Evolutionary conservation across 441 rosid species (phyloP).

Genomic region (Cnidoscolus chayamansa): DNA sequence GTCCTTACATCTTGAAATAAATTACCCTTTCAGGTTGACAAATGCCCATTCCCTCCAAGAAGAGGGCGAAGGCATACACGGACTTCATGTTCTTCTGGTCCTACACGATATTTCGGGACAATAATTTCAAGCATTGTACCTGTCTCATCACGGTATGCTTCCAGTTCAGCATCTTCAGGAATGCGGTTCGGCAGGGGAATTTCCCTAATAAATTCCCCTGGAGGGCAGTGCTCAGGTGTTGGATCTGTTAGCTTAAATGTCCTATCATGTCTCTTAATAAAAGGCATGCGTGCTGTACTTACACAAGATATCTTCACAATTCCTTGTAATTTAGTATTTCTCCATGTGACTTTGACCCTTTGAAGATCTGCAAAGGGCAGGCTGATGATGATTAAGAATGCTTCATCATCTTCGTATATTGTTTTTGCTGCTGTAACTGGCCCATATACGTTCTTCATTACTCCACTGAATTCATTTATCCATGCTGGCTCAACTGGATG

Average conservation of each 20-base stretch:
- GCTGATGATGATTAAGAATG: slow-evolving; percentile 62
- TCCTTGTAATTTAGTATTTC: slow-evolving; percentile 60
- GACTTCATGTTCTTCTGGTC: slow-evolving; percentile 91
- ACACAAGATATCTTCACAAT: slow-evolving; percentile 72
- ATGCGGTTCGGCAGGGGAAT: slow-evolving; percentile 71
- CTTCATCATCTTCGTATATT: slow-evolving; percentile 69
- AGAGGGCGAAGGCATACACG: slow-evolving; percentile 66
- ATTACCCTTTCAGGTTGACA: slow-evolving; percentile 37
- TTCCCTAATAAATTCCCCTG: slow-evolving; percentile 74
- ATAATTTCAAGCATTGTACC: slow-evolving; percentile 74
- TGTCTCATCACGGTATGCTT: slow-evolving; percentile 70
- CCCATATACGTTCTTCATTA: slow-evolving; percentile 70
- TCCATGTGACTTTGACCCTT: slow-evolving; percentile 81
- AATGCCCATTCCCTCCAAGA: slow-evolving; percentile 49
- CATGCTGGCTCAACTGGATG: slow-evolving; percentile 54
- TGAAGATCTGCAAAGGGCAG: slow-evolving; percentile 74
- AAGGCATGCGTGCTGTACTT: slow-evolving; percentile 69
- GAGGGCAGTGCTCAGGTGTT: slow-evolving; percentile 94
- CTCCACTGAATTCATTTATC: slow-evolving; percentile 66
- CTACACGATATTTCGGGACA: slow-evolving; percentile 74
- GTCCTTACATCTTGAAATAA: slow-evolving; percentile 37
- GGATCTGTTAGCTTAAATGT: slow-evolving; percentile 90
- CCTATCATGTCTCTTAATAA: slow-evolving; percentile 69
- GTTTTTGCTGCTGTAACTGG: slow-evolving; percentile 83
- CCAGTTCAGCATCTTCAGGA: slow-evolving; percentile 81